Evolutionary conservation across 139 green algal genomes (phyloP).

Genomic region (Chlorella sp.): DNA sequence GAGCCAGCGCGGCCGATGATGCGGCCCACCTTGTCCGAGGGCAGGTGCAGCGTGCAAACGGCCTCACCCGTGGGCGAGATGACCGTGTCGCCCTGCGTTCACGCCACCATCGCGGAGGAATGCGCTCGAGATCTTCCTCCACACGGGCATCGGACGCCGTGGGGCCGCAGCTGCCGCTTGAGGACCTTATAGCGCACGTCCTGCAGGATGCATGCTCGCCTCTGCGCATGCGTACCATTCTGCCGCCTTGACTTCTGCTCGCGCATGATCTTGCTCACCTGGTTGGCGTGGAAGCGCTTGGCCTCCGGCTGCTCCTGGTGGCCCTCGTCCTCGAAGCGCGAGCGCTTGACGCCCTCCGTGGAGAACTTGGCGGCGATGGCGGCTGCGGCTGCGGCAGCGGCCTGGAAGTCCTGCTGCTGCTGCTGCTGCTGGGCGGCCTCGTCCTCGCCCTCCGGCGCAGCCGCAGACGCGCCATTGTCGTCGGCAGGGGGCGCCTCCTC

Average conservation of each 20-base stretch:
- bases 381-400: not conserved
- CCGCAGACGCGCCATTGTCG: too few species aligned
- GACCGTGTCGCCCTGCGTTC: not conserved
- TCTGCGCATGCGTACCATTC: too few species aligned
- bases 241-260: too few species aligned
- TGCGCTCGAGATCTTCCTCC: not conserved
- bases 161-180: not conserved
- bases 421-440: too few species aligned
- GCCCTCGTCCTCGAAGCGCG: not conserved
- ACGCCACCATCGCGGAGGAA: too few species aligned
- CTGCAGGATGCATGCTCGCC: not conserved
- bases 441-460: too few species aligned
- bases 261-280: not conserved
- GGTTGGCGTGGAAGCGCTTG: not conserved
- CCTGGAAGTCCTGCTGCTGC: slow-evolving; percentile 37
- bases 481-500: too few species aligned
- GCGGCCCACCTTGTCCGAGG: slow-evolving; percentile 55
- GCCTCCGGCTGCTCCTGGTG: slow-evolving; percentile 15
- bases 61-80: not conserved
- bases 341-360: slow-evolving; percentile 1
- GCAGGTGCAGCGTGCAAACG: not conserved
- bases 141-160: not conserved
- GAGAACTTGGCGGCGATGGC: not conserved
- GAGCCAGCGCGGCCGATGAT: slow-evolving; percentile 81
- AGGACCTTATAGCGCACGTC: not conserved